phyloP scores from a whole-genome alignment of 2,329 filamentous ascomycete genomes.

The Clonostachys rosea region DNA sequence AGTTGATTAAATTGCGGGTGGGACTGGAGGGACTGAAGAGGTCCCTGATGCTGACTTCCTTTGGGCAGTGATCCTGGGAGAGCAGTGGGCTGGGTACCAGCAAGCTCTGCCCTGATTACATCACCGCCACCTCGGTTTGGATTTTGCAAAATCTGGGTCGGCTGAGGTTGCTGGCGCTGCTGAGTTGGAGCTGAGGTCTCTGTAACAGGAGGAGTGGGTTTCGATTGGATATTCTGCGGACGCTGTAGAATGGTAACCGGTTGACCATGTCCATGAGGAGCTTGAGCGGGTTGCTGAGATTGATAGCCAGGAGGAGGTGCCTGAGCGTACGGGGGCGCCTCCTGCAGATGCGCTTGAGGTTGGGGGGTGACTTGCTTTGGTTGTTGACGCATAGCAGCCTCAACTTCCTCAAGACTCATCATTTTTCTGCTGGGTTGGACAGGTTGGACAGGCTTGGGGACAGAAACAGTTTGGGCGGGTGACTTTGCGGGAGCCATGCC shows the following conservation, averaged over 20 bases:
- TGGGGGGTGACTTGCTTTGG: slow-evolving; percentile 41
- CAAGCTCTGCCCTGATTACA: slow-evolving; percentile 23
- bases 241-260: slow-evolving; percentile 53
- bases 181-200: slow-evolving; percentile 18
- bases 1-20: slow-evolving; percentile 57
- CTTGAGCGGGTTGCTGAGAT: slow-evolving; percentile 7
- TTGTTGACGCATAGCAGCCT: slow-evolving; percentile 82
- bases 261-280: slow-evolving; percentile 33
- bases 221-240: slow-evolving; percentile 35
- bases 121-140: slow-evolving; percentile 60
- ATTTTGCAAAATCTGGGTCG: slow-evolving; percentile 76
- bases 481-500: slow-evolving; percentile 60
- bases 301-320: slow-evolving; percentile 6
- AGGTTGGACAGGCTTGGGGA: slow-evolving; percentile 16
- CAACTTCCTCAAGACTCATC: slow-evolving; percentile 95
- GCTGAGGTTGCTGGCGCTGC: slow-evolving; percentile 37
- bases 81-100: slow-evolving; percentile 24
- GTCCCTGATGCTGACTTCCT: slow-evolving; percentile 45
- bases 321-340: slow-evolving; percentile 18
- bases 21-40: slow-evolving; percentile 23
- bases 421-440: slow-evolving; percentile 54
- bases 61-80: too few relatives aligned
- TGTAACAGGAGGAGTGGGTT: slow-evolving; percentile 15
- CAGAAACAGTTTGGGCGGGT: slow-evolving; percentile 20
- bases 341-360: slow-evolving; percentile 22